Evolutionary conservation across 2,329 filamentous ascomycete species (phyloP).

Genomic region (Colletotrichum lindemuthianum): DNA sequence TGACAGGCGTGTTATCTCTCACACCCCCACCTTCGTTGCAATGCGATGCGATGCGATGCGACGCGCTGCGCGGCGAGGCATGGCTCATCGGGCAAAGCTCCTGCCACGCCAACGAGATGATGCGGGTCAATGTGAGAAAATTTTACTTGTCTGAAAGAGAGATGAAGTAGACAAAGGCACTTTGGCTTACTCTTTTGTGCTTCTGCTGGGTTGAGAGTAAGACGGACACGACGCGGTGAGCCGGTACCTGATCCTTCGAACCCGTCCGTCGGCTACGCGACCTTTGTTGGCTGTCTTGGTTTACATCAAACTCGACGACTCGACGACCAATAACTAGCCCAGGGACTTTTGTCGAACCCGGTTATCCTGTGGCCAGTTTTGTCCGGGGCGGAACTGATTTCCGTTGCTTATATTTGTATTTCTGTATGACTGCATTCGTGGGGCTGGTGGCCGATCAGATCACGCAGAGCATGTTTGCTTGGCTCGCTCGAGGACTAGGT

Average conservation of each 20-base stretch:
- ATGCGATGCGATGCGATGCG: too few species aligned
- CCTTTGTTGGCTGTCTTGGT: not conserved
- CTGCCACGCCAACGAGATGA: too few species aligned
- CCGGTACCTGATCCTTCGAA: slow-evolving; percentile 20
- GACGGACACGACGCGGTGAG: not conserved
- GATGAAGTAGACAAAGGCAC: too few species aligned
- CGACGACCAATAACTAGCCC: slow-evolving; percentile 19
- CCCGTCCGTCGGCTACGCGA: not conserved
- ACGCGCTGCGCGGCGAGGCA: too few species aligned
- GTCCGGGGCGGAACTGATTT: slow-evolving; percentile 14
- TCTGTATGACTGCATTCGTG: slow-evolving; percentile 11
- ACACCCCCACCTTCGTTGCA: not conserved
- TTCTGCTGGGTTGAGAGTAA: too few species aligned
- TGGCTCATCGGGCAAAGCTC: too few species aligned
- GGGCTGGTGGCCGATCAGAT: slow-evolving; percentile 15
- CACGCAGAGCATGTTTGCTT: not conserved
- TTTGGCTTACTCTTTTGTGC: too few species aligned
- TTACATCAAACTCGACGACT: not conserved
- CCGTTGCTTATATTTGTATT: slow-evolving; percentile 27
- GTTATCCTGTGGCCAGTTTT: too few species aligned
- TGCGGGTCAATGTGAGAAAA: too few species aligned
- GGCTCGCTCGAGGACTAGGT: too few species aligned
- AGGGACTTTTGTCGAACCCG: slow-evolving; percentile 16
- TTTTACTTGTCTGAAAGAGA: too few species aligned
- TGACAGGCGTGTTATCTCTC: slow-evolving; percentile 14